Percentiles rank a stretch among this genome's conserved stretches.
phyloP scores from a whole-genome alignment of 768 basidiomycete species.

The Butyriboletus loyo region DNA sequence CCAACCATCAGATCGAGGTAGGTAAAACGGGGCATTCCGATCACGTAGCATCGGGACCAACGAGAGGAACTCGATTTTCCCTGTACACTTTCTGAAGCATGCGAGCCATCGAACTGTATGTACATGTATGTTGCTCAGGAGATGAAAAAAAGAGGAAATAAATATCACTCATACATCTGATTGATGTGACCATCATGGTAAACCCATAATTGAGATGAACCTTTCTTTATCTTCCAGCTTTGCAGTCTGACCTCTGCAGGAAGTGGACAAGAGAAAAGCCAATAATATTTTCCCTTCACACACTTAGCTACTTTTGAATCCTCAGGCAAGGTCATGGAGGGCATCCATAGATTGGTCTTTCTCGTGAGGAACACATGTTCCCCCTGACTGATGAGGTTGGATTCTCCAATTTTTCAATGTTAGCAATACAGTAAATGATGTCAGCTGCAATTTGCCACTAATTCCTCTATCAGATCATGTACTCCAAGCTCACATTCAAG shows the following conservation, averaged over 20 bases:
- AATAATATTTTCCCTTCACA: conserved; percentile 42
- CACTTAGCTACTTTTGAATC: conserved; percentile 32
- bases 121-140: not conserved
- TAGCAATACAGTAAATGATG: not conserved
- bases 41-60: conserved; percentile 33
- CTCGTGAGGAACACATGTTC: conserved; percentile 47
- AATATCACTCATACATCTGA: conserved; percentile 28
- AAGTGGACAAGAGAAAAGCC: conserved; percentile 47
- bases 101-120: conserved; percentile 31
- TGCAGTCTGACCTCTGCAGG: conserved; percentile 41
- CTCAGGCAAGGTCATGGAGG: conserved; percentile 20
- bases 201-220: conserved; percentile 55
- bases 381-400: conserved; percentile 53
- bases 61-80: conserved; percentile 29
- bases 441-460: conserved; percentile 26
- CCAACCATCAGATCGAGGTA: conserved; percentile 33
- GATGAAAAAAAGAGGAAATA: not conserved
- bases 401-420: no score
- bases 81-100: conserved; percentile 36
- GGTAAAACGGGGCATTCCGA: not conserved
- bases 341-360: conserved; percentile 38
- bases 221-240: conserved; percentile 33
- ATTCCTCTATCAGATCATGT: conserved; percentile 39
- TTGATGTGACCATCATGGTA: conserved; percentile 37
- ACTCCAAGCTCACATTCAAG: conserved; percentile 58